These are phyloP conservation scores for Dorcoceras hygrometricum DNA, from an alignment of 257 asterid genomes.

Conservation along the genomic window DNA sequence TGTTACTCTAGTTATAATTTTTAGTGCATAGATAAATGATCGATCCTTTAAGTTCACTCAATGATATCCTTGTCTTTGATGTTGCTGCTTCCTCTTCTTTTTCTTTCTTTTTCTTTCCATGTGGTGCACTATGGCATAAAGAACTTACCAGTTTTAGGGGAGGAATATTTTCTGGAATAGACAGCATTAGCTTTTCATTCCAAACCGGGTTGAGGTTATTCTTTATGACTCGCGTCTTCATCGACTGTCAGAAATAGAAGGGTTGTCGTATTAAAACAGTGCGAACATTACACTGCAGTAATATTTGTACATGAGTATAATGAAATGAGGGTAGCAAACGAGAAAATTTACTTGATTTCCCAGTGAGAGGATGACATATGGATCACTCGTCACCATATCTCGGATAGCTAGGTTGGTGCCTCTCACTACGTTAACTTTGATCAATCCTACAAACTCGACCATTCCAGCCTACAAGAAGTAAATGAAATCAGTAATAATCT, in stretches of 20 bases:
- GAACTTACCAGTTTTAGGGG: constrained; percentile 53
- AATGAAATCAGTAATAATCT: constrained; percentile 24
- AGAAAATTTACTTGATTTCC: constrained; percentile 68
- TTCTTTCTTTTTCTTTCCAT: neutral
- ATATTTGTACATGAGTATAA: constrained; percentile 1
- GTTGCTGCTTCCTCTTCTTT: neutral
- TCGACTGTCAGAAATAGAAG: constrained; percentile 39
- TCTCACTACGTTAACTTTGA: constrained; percentile 73
- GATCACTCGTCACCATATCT: constrained; percentile 86
- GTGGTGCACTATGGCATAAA: neutral
- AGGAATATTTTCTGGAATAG: constrained; percentile 62
- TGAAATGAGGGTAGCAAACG: constrained; percentile 2
- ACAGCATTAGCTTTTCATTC: constrained; percentile 70
- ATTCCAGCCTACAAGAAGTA: constrained; percentile 71
- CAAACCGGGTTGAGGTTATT: constrained; percentile 73
- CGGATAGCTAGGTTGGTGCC: constrained; percentile 90
- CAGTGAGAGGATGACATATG: constrained; percentile 76
- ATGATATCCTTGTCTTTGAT: neutral
- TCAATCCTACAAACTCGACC: constrained; percentile 90
- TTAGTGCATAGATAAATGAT: neutral
- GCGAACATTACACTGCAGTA: neutral
- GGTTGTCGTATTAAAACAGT: constrained; percentile 8
- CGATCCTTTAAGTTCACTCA: neutral
- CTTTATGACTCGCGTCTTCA: constrained; percentile 81
- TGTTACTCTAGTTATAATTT: neutral